A percentile compares a stretch with the other conserved stretches of the same genome.
These are phyloP conservation scores for Hypoxylon sp. DNA, from an alignment of 2,329 filamentous ascomycete species.

Conservation along the genomic window DNA sequence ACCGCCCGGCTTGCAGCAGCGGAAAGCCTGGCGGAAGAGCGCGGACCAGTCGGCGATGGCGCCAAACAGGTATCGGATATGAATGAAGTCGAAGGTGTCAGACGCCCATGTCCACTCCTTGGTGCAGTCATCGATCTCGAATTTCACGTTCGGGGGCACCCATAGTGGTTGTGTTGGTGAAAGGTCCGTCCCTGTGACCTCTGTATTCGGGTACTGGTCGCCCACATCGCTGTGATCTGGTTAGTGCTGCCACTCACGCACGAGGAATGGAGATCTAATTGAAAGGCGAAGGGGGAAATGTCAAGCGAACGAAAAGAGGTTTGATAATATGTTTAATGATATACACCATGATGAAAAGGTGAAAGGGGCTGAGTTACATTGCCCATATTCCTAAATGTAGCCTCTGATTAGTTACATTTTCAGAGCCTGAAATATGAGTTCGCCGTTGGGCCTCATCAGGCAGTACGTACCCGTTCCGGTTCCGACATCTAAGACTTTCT, in stretches of 20 bases:
- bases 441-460: not conserved
- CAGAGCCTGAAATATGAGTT: not conserved
- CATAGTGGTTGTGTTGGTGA: constrained; percentile 69
- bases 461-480: constrained; percentile 52
- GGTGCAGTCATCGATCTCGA: constrained; percentile 73
- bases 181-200: constrained; percentile 67
- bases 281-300: not conserved
- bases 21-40: constrained; percentile 62
- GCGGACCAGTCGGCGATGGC: constrained; percentile 57
- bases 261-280: too few relatives aligned
- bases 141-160: constrained; percentile 72
- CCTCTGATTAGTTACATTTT: constrained; percentile 7
- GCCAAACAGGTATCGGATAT: constrained; percentile 66
- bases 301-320: not conserved
- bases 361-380: constrained; percentile 42
- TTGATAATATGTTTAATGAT: not conserved
- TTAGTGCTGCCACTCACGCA: not conserved
- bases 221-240: constrained; percentile 7
- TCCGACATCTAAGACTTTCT: constrained; percentile 54
- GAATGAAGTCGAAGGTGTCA: constrained; percentile 68
- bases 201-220: constrained; percentile 57
- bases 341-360: not conserved
- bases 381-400: constrained; percentile 53
- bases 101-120: constrained; percentile 58
- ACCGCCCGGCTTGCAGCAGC: constrained; percentile 63